Evolutionary conservation across 1,139 yeast species (phyloP), one percentile per base, ranked within the genome.

Genomic region (Williopsis jadinii): DNA sequence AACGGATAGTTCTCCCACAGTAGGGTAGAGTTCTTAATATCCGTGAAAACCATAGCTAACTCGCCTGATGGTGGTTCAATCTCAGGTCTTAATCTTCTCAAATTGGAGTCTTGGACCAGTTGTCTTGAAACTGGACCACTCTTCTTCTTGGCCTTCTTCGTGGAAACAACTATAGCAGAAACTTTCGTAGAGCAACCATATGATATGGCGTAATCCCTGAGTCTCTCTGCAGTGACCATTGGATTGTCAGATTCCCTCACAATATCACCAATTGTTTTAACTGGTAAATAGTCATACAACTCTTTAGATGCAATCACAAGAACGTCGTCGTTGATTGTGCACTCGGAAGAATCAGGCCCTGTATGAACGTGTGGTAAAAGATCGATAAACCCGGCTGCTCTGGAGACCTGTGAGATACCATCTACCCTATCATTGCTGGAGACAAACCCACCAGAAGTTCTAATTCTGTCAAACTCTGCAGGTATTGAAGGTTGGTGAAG

Each of bases 1-100:
- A 80, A 77, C 1, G 97, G 96, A 56, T 81, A 84, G 10, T 87
- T 70, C 55, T 92, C 98, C 99, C 99, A 92, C 42, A 92, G 66
- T 41, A 83, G 67, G 0, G 99, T 92, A 1, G 97, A 90, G 59
- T 85, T 90, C 58, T 92, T 90, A 55, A 92, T 94, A 75, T 92
- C 99, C 0, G 99, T 92, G 61, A 94, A 92, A 1, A 90, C 97
- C 75, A 92, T 82, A 0, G 98, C 97, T 42, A 92, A 70, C 42
- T 86, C 88, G 2, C 97, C 97, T 8, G 84, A 81, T 2, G 99
- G 99, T 2, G 99, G 97, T 12, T 84, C 83, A 45, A 92, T 92
- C 60, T 92, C 98, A 38, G 86, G 90, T 43, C 90, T 95, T 42
- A 88, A 68, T 55, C 95, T 75, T 53, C 96, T 80, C 52, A 90